phyloP scores from a whole-genome alignment of 768 basidiomycete genomes.

The Kwoniella sp. region DNA sequence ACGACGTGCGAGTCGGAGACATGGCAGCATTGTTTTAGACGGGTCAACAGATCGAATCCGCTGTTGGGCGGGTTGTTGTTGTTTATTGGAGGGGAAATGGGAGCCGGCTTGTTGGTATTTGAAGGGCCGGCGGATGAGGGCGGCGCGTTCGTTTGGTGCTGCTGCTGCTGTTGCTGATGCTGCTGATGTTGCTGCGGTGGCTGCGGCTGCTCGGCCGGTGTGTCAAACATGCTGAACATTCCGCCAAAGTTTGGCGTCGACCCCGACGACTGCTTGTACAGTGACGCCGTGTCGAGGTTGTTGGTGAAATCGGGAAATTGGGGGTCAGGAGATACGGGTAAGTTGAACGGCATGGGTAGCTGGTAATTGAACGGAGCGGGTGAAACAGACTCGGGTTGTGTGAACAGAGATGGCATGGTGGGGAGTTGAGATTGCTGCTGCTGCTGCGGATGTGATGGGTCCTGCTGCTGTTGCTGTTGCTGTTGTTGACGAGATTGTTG shows the following conservation, averaged over 20 bases:
- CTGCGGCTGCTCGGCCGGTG: conserved; percentile 1
- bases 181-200: conserved; percentile 2
- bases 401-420: conserved; percentile 19
- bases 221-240: conserved; percentile 39
- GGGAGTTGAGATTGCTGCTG: not conserved
- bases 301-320: conserved; percentile 31
- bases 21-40: conserved; percentile 54
- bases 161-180: conserved; percentile 5
- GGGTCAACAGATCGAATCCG: conserved; percentile 47
- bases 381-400: conserved; percentile 2
- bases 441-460: conserved; percentile 9
- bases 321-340: conserved; percentile 31
- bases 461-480: conserved; percentile 16
- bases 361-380: conserved; percentile 37
- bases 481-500: conserved; percentile 13
- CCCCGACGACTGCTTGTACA: conserved; percentile 28
- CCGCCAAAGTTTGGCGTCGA: conserved; percentile 28
- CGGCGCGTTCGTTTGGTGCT: conserved; percentile 6
- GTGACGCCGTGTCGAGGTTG: conserved; percentile 18
- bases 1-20: conserved; percentile 53
- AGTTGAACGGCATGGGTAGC: conserved; percentile 39
- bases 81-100: conserved; percentile 22
- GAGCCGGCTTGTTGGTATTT: conserved; percentile 17
- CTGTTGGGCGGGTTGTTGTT: conserved; percentile 21
- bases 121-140: conserved; percentile 23